Evolutionary conservation across 1,139 yeast species (phyloP), one percentile per base, ranked within the genome.

Genomic region (Kluyveromyces marxianus): DNA sequence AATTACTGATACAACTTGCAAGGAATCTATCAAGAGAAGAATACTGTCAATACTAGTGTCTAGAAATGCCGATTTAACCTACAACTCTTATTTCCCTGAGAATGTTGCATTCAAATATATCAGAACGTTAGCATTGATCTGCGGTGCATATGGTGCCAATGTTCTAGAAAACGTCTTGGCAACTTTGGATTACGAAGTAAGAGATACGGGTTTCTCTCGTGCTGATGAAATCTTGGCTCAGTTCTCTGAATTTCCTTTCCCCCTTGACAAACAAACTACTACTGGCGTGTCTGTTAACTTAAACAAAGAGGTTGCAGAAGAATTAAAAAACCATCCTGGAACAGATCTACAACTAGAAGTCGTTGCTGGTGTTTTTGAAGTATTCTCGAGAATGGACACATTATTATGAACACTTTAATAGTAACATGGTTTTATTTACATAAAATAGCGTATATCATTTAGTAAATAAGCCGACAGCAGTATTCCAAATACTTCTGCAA

Each of bases 141-240:
- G 92, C 58, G 95, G 95, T 21, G 79, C 96, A 10, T 88, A 87
- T 63, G 97, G 97, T 37, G 98, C 97, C 39, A 92, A 89, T 61
- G 99, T 92, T 21, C 76, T 92, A 58, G 99, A 92, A 62, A 94
- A 92, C 61, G 95, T 89, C 4, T 73, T 90, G 49, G 74, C 83
- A 43, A 75, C 83, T 34, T 72, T 90, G 54, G 84, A 83, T 55
- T 89, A 88, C 63, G 97, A 89, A 56, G 86, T 83, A 54, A 80
- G 97, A 59, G 99, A 94, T 64, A 83, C 83, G 57, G 97, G 97
- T 0, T 86, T 90, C 65, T 81, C 88, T 4, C 77, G 96, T 57
- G 96, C 96, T 7, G 97, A 92, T 62, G 97, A 92, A 63, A 68
- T 94, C 43, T 74, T 92, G 53, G 76, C 74, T 44, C 94, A 87